A percentile compares a stretch with the other conserved stretches of the same genome.
Evolutionary conservation across 345 rosid genomes (phyloP).

Genomic region (Camelina sativa): DNA sequence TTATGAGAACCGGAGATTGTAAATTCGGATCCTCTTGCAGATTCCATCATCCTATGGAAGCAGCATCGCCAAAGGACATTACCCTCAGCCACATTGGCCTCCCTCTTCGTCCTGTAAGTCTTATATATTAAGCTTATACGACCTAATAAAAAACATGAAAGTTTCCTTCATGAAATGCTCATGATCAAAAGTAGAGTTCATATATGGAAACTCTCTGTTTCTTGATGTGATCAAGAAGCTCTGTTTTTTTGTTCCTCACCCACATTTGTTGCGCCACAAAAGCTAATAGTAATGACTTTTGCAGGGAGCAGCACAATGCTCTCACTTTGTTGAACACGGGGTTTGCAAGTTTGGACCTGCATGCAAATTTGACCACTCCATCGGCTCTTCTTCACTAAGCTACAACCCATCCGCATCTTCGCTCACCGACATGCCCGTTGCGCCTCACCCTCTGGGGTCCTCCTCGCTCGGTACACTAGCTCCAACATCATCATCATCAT

Average conservation of each 20-base stretch:
- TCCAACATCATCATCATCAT: conserved; percentile 61
- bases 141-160: background rate
- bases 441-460: conserved; percentile 76
- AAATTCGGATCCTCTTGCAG: conserved; percentile 83
- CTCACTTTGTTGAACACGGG: conserved; percentile 64
- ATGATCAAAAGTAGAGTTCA: conserved; percentile 22
- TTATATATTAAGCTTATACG: conserved; percentile 17
- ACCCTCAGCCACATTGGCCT: conserved; percentile 72
- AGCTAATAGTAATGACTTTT: conserved; percentile 13
- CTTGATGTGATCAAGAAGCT: conserved; percentile 26
- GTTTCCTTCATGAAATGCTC: background rate
- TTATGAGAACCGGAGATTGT: conserved; percentile 88
- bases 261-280: background rate
- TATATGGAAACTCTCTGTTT: conserved; percentile 27
- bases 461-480: conserved; percentile 50
- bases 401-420: conserved; percentile 75
- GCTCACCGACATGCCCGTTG: conserved; percentile 72
- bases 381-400: conserved; percentile 51
- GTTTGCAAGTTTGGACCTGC: conserved; percentile 72
- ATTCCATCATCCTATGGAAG: conserved; percentile 87
- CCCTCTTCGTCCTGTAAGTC: conserved; percentile 85
- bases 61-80: conserved; percentile 50
- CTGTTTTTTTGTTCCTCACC: background rate
- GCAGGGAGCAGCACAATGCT: conserved; percentile 75
- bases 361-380: conserved; percentile 85